Conservation (phyloP, 2,329 filamentous ascomycete species). For the Elsinoe ampelina region DNA sequence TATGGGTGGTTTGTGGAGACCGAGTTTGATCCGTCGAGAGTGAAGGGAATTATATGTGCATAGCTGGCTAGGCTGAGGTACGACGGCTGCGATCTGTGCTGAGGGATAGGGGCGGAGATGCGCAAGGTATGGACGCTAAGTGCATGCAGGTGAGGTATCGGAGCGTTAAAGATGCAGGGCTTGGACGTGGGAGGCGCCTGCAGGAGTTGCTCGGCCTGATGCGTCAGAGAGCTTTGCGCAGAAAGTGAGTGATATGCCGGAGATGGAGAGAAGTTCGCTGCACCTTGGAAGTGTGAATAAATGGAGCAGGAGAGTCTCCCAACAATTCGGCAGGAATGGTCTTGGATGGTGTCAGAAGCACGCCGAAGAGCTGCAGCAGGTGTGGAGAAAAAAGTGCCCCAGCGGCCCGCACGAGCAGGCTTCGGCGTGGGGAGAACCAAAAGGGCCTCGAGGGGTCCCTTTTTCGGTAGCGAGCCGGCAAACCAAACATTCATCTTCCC, state of each 20-base stretch:
- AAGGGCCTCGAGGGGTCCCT: neutral
- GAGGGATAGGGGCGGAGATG: neutral
- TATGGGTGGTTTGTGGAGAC: neutral
- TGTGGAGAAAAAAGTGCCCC: slow-evolving; percentile 1
- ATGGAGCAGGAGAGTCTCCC: neutral
- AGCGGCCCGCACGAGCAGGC: neutral
- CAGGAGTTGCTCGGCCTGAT: neutral
- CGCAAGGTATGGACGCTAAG: neutral
- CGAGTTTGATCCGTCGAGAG: neutral
- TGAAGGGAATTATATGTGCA: neutral
- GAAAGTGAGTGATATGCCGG: too few species aligned
- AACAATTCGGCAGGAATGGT: neutral
- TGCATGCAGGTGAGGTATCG: slow-evolving; percentile 1
- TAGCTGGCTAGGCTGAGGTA: neutral
- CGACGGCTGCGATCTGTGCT: neutral
- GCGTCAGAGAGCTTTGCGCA: neutral
- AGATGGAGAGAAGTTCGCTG: too few species aligned
- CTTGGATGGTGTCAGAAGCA: slow-evolving; percentile 3
- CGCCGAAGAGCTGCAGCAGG: neutral
- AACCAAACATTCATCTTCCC: slow-evolving; percentile 1
- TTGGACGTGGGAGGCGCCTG: neutral
- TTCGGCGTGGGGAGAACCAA: neutral
- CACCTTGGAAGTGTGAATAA: neutral
- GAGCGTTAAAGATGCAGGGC: slow-evolving; percentile 4
- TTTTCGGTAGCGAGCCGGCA: slow-evolving; percentile 2